phyloP scores from a whole-genome alignment of 2,329 filamentous ascomycete genomes.

The Ophiognomonia clavigignenti-juglandacearum region DNA sequence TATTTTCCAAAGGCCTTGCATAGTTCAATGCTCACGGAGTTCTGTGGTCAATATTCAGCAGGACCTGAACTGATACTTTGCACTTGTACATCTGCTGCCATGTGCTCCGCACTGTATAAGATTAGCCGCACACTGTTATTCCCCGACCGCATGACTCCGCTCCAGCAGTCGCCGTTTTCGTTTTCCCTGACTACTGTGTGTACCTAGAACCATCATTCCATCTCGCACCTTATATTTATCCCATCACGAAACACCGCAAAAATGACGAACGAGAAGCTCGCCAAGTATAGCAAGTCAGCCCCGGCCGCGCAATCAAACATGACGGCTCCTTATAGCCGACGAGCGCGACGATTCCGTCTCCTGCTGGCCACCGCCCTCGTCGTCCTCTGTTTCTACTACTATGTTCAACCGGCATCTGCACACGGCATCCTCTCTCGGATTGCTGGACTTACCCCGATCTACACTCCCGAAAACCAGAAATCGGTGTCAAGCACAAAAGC shows the following conservation, averaged over 20 bases:
- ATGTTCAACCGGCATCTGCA: conserved; percentile 4
- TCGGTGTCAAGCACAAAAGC: neutral
- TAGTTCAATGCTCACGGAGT: too few species aligned
- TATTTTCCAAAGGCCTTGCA: too few species aligned
- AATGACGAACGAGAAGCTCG: conserved; percentile 13
- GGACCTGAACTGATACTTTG: too few species aligned
- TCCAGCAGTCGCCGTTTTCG: too few species aligned
- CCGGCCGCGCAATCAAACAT: conserved; percentile 2
- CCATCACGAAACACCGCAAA: neutral
- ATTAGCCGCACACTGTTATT: too few species aligned
- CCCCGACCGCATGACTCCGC: too few species aligned
- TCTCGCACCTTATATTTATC: too few species aligned
- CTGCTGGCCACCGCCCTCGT: conserved; percentile 10
- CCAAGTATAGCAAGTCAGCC: conserved; percentile 1
- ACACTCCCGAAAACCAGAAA: neutral
- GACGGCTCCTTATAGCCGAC: neutral
- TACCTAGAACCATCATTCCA: too few species aligned
- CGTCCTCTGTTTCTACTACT: conserved; percentile 13
- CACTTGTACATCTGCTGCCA: too few species aligned
- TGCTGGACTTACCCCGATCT: conserved; percentile 5
- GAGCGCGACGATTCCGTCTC: conserved; percentile 10
- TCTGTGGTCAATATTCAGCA: too few species aligned
- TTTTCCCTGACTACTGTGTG: too few species aligned
- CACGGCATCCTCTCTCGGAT: conserved; percentile 14
- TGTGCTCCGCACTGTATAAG: too few species aligned